Base-by-base conservation (phyloP, 306 rosid genomes). In the Prunus fruticosa region DNA sequence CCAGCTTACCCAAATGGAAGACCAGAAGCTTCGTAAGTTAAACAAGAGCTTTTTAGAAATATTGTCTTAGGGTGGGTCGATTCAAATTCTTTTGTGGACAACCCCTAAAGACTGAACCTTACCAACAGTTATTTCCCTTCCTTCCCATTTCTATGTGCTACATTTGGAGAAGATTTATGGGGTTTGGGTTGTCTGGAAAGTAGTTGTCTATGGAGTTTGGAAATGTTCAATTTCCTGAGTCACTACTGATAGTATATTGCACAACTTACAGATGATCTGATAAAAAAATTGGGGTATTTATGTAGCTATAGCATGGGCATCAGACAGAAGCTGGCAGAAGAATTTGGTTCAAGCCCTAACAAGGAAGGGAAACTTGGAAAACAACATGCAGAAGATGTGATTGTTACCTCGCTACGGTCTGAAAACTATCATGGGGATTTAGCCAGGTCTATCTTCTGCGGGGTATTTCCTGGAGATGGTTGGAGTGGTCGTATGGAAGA, bases 401-500 rank as follows among this genome's bases (percentile, higher is more conserved):
- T 86, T 53, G 91, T 93, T 72, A 91, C 97, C n/a, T 84, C 92
- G 0, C 68, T 71, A 67, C 93, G 92, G 53, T 69, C 96, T 47
- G 84, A 82, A 41, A 80, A 82, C 74, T 93, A 93, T 87, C 91
- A 89, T 13, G 82, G 45, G 57, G 91, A 86, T 76, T 57, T 93
- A 82, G 93, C 97, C 61, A 84, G 81, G 75, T 91, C 97, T 78
- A 79, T 86, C 80, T 91, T 93, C 88, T 93, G 97, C 0, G 97
- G 98, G 50, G 96, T 91, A 66, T 86, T 93, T 79, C 96, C 96
- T 0, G 97, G 97, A 38, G 98, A 93, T 82, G 98, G 97, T 72
- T 93, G 98, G 98, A 93, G 98, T 66, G 98, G 97, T 43, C 97
- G 93, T 52, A 85, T 93, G 97, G 97, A 93, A 82, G 98, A 93